Evolutionary conservation across 495 filamentous ascomycete genomes (phyloP).

Genomic region (Cryomyces antarcticus): DNA sequence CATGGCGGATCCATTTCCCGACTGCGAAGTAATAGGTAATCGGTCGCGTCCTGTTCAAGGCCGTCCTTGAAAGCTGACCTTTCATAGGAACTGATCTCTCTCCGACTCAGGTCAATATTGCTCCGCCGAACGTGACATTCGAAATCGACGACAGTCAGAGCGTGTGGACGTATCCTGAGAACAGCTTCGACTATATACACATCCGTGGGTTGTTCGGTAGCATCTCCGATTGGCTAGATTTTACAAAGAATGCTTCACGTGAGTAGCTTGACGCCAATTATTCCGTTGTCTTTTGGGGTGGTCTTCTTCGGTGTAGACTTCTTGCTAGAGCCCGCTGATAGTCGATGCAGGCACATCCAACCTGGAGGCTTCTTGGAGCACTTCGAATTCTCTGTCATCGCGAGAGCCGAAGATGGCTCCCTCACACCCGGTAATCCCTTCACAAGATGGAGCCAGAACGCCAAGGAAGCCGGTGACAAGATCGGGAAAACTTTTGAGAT

Average conservation of each 20-base stretch:
- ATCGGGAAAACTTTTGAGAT: constrained; percentile 12
- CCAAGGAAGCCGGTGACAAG: constrained; percentile 8
- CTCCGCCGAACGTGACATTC: constrained; percentile 30
- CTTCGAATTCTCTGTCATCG: constrained; percentile 9
- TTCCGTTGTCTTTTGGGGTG: no score
- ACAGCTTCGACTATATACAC: constrained; percentile 34
- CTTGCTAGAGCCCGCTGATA: not conserved
- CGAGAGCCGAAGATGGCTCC: constrained; percentile 3
- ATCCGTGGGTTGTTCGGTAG: constrained; percentile 30
- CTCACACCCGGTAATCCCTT: constrained; percentile 2
- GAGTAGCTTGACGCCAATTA: not conserved
- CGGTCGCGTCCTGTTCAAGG: not conserved
- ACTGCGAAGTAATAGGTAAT: not conserved
- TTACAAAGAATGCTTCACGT: constrained; percentile 10
- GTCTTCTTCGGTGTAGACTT: not conserved
- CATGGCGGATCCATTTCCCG: not conserved
- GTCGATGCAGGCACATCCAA: constrained; percentile 5
- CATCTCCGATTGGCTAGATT: constrained; percentile 29
- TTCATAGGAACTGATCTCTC: constrained; percentile 1
- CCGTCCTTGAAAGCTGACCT: not conserved
- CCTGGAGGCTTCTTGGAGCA: constrained; percentile 15
- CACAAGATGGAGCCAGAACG: constrained; percentile 2
- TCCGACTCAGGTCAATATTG: constrained; percentile 7
- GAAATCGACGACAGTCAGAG: constrained; percentile 29
- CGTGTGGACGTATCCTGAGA: constrained; percentile 23